A percentile compares a stretch with the other conserved stretches of the same genome.
These are phyloP conservation scores for Phytophthora pinifolia DNA, from an alignment of 352 stramenopile genomes.

Conservation along the genomic window DNA sequence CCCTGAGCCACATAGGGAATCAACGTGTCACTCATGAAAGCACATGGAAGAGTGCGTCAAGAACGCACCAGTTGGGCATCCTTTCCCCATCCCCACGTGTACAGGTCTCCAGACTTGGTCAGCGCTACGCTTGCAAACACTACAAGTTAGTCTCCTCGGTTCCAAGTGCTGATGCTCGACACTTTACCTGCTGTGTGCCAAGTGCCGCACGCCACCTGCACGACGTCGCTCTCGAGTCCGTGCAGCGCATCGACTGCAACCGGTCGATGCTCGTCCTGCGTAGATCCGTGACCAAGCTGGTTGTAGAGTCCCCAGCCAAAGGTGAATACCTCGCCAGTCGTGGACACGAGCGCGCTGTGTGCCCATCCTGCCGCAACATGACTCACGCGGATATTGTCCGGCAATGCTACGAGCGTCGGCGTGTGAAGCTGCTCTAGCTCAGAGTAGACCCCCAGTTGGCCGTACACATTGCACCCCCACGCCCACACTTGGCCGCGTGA, in stretches of 20 bases:
- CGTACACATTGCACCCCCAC: conserved; percentile 67
- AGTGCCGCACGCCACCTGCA: conserved; percentile 60
- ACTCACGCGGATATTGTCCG: not conserved
- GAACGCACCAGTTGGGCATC: conserved; percentile 67
- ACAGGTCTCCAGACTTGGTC: conserved; percentile 64
- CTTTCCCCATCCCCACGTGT: conserved; percentile 78
- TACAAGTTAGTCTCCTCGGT: conserved; percentile 12
- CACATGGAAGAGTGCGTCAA: conserved; percentile 1
- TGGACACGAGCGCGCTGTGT: conserved; percentile 52
- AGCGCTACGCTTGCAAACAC: conserved; percentile 25
- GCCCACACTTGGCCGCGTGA: conserved; percentile 40
- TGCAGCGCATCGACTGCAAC: conserved; percentile 42
- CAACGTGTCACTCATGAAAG: conserved; percentile 9
- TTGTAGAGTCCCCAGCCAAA: conserved; percentile 84
- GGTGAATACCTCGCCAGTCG: conserved; percentile 43
- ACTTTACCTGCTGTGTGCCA: conserved; percentile 68
- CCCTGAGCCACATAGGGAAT: conserved; percentile 9
- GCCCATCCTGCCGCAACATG: conserved; percentile 48
- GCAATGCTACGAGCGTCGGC: conserved; percentile 18
- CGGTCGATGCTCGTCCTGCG: conserved; percentile 36
- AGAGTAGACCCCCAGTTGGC: conserved; percentile 48
- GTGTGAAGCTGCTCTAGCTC: conserved; percentile 3
- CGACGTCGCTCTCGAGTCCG: conserved; percentile 50
- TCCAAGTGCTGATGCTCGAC: not conserved
- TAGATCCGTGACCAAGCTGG: conserved; percentile 64